Evolutionary conservation across 208 protist species (phyloP), one percentile per base, ranked within the genome.

Genomic region (Spongospora subterranea): DNA sequence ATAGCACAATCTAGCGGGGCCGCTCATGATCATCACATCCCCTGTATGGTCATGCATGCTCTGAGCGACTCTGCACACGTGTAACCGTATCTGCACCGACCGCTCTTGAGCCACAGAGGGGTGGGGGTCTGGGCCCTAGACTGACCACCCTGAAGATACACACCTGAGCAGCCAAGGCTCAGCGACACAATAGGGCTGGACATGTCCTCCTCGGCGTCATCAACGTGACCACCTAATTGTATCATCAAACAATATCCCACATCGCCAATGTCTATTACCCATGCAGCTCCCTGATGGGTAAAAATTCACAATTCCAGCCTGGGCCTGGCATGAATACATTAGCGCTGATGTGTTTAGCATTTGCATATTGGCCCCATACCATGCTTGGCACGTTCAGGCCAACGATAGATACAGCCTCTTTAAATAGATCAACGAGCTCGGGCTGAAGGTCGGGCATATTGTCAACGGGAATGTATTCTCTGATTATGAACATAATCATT

Each of bases 231-330:
- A 82, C 71, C 71, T 82, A 82, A n/a, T 82, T 40, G 17, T 20
- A 39, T 39, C 35, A 13, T 40, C 17, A 82, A 82, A 6, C 71
- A 43, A 35, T 82, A 43, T 60, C 50, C 6, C 71, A 6, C 17
- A 82, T 82, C 71, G 71, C 6, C 6, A 43, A 35, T n/a, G 71
- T 43, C 35, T 43, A 6, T 6, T 82, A 82, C 71, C 71, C 71
- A 82, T 82, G n/a, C 17, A 43, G n/a, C 17, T 82, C n/a, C 71
- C 71, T 20, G 71, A 35, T 40, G 71, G 71, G 35, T 82, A 82
- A 43, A 82, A 82, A 43, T 82, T 82, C 71, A 82, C 71, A 35
- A 82, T 82, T 13, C 35, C 71, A 82, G 71, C 71, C n/a, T 82
- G 71, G 17, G 71, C 71, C 71, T 82, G n/a, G n/a, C n/a, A 43